Base-by-base conservation (phyloP, 1,284 basidiomycete genomes). In the Ganoderma resinaceum region DNA sequence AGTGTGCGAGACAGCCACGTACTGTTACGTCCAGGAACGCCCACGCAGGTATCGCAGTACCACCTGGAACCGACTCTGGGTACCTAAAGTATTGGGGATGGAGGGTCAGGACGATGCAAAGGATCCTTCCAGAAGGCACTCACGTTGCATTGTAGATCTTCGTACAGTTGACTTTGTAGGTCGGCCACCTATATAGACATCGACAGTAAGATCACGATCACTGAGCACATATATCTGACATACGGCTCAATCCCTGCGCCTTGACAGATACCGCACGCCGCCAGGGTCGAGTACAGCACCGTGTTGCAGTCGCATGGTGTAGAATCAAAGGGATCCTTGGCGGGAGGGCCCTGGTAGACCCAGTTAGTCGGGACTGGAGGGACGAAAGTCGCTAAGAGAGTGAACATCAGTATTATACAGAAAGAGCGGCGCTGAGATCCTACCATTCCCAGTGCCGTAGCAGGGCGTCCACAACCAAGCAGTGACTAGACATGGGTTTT, bases 191-290 rank as follows among this genome's bases (percentile, higher is more conserved):
- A n/a, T n/a, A n/a, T n/a, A 59, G 37, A 12, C 14, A 12, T 20
- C 11, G 18, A 53, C 16, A 18, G 37, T 23, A 18, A 38, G 49
- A 12, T n/a, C 23, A 2, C 18, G 3, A 5, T 26, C 43, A 12
- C 2, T 12, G 33, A 59, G 29, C 3, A 23, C 12, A 61, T 43
- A 26, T 46, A 61, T 43, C 26, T 26, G 11, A 18, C 33, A 53
- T 5, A 43, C 64, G 31, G 38, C n/a, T n/a, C 55, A 46, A 53
- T 53, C 12, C 49, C 49, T 31, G 49, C 49, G 5, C 66, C 61
- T 53, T 67, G 66, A 26, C 66, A 67, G 4, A 35, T 37, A 2
- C 53, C 66, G 20, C 66, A 67, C 12, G 65, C 65, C 5, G 65
- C 59, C 14, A 62, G 18, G 0, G 65, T 66, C 52, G 65, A 61